Conservation (phyloP, 2,329 filamentous ascomycete genomes). For the Verticillium albo-atrum region DNA sequence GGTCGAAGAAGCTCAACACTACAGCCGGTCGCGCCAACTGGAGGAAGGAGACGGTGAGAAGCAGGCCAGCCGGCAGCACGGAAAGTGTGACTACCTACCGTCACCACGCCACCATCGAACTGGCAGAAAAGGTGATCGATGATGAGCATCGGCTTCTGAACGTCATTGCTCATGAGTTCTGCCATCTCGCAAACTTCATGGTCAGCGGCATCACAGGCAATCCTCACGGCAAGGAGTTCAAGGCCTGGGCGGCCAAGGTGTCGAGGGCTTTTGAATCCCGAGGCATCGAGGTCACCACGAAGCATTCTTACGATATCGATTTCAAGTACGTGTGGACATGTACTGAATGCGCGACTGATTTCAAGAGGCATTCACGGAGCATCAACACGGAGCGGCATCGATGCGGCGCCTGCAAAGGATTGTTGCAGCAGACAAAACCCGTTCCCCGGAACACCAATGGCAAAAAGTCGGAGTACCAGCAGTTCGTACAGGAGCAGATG, state of each 20-base stretch:
- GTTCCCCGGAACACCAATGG: slow-evolving; percentile 48
- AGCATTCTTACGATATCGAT: slow-evolving; percentile 83
- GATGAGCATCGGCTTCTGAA: slow-evolving; percentile 75
- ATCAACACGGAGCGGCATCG: slow-evolving; percentile 68
- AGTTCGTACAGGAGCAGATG: slow-evolving; percentile 65
- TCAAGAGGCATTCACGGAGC: slow-evolving; percentile 80
- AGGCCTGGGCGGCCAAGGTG: slow-evolving; percentile 61
- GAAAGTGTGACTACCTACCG: slow-evolving; percentile 18
- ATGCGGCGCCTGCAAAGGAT: slow-evolving; percentile 72
- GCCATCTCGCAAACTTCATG: slow-evolving; percentile 91
- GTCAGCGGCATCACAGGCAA: slow-evolving; percentile 68
- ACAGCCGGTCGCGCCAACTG: slow-evolving; percentile 75
- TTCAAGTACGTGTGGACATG: slow-evolving; percentile 92
- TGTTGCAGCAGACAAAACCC: slow-evolving; percentile 74
- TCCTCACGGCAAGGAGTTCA: slow-evolving; percentile 83
- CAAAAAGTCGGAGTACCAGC: slow-evolving; percentile 38
- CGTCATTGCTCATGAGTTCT: slow-evolving; percentile 94
- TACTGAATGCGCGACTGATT: slow-evolving; percentile 61
- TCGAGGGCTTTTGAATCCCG: slow-evolving; percentile 52
- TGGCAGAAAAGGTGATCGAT: slow-evolving; percentile 84
- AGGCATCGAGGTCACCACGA: slow-evolving; percentile 78
- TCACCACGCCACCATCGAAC: slow-evolving; percentile 75
- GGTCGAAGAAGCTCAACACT: slow-evolving; percentile 75
- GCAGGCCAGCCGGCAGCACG: slow-evolving; percentile 18
- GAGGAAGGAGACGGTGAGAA: slow-evolving; percentile 54